A percentile compares a stretch with the other conserved stretches of the same genome.
Conservation (phyloP, 805 yeast genomes). For the Ascoidea rubescens region DNA sequence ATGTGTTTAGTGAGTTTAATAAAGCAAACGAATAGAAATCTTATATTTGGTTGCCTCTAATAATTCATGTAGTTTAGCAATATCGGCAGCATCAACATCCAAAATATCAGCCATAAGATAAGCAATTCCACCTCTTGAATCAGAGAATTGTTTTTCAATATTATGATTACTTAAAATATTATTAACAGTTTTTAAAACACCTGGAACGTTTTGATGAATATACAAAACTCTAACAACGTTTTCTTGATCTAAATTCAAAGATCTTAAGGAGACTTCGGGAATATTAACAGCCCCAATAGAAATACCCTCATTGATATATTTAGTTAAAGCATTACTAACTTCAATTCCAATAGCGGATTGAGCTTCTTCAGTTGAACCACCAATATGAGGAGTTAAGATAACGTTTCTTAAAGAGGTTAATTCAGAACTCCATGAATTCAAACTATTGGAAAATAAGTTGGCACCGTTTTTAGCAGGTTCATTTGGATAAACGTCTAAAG, state of each 20-base stretch:
- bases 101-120: slow-evolving; percentile 96
- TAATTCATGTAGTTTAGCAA: slow-evolving; percentile 71
- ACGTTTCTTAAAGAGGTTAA: slow-evolving; percentile 73
- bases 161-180: slow-evolving; percentile 89
- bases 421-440: slow-evolving; percentile 78
- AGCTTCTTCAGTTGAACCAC: slow-evolving; percentile 99
- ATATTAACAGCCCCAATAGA: slow-evolving; percentile 94
- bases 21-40: slow-evolving; percentile 80
- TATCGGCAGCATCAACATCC: slow-evolving; percentile 69
- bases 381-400: slow-evolving; percentile 92
- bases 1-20: no score
- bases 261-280: slow-evolving; percentile 94
- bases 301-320: slow-evolving; percentile 91
- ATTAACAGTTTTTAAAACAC: slow-evolving; percentile 95
- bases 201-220: slow-evolving; percentile 96
- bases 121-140: slow-evolving; percentile 90
- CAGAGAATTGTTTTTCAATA: slow-evolving; percentile 97
- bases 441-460: slow-evolving; percentile 51
- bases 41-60: slow-evolving; percentile 83
- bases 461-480: slow-evolving; percentile 98
- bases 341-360: slow-evolving; percentile 96
- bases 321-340: slow-evolving; percentile 74
- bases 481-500: slow-evolving; percentile 89
- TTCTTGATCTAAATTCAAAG: slow-evolving; percentile 75
- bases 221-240: slow-evolving; percentile 86